Conservation (phyloP, 2,329 filamentous ascomycete genomes). For the Pseudopithomyces maydicus region DNA sequence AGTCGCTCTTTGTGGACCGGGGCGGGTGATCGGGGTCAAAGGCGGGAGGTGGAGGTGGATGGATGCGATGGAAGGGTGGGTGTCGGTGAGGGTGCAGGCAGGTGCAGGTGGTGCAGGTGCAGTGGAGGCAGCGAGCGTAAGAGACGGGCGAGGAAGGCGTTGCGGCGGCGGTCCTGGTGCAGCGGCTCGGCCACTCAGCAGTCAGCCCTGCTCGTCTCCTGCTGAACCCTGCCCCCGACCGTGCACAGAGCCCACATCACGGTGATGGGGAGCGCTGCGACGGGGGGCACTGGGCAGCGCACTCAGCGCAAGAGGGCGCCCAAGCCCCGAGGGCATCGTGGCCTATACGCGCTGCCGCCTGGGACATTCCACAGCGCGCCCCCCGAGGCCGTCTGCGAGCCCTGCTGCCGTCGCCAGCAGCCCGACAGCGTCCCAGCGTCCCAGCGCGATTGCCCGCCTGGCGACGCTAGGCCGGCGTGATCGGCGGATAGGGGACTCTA, state of each 20-base stretch:
- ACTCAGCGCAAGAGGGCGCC: no score
- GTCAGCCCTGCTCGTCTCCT: background rate
- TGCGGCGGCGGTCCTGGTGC: background rate
- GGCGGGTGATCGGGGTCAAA: background rate
- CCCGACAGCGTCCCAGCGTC: background rate
- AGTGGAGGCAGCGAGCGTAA: background rate
- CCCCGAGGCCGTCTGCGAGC: background rate
- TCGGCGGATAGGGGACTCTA: constrained; percentile 1
- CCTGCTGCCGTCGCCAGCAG: background rate
- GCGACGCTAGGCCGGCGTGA: background rate
- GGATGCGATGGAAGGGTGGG: constrained; percentile 4
- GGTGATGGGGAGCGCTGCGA: background rate
- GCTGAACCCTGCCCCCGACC: background rate
- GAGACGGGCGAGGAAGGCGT: constrained; percentile 1
- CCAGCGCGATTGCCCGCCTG: background rate
- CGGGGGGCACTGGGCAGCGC: no score
- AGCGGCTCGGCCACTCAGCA: constrained; percentile 7
- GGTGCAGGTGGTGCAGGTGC: background rate
- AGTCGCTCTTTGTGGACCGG: constrained; percentile 5
- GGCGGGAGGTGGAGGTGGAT: background rate
- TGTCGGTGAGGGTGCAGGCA: constrained; percentile 5
- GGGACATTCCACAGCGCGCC: background rate
- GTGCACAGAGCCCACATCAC: background rate
- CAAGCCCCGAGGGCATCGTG: no score
- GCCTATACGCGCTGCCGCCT: background rate